A percentile compares a stretch with the other conserved stretches of the same genome.
These are phyloP conservation scores for Phaeosphaeriaceae sp. DNA, from an alignment of 2,329 filamentous ascomycete species.

Conservation along the genomic window DNA sequence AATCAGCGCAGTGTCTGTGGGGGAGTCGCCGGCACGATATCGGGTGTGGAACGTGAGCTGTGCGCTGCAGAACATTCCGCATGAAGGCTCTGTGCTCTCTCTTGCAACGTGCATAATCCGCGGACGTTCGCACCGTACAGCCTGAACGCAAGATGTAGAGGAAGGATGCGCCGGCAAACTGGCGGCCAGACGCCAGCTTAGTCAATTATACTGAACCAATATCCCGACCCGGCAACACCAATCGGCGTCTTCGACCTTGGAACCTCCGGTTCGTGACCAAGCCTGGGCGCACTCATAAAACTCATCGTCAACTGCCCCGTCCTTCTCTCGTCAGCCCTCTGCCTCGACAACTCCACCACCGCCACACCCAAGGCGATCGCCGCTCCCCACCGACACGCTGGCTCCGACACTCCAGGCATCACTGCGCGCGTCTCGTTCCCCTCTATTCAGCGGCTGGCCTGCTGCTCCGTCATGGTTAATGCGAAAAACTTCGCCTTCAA, in stretches of 20 bases:
- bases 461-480: constrained; percentile 48
- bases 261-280: constrained; percentile 30
- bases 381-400: constrained; percentile 19
- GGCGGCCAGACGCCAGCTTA: constrained; percentile 19
- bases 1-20: constrained; percentile 15
- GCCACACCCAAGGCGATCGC: constrained; percentile 6
- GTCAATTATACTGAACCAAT: constrained; percentile 16
- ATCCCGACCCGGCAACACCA: constrained; percentile 16
- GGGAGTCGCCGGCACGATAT: constrained; percentile 17
- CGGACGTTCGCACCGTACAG: neutral
- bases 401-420: constrained; percentile 15
- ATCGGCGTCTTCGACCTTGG: constrained; percentile 29
- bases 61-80: constrained; percentile 11
- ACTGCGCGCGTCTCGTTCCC: constrained; percentile 23
- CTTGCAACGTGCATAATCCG: constrained; percentile 1
- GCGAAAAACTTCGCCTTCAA: constrained; percentile 47
- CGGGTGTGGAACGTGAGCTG: constrained; percentile 6
- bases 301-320: constrained; percentile 35
- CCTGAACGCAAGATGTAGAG: constrained; percentile 14
- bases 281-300: constrained; percentile 31
- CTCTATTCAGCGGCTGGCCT: constrained; percentile 38
- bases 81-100: constrained; percentile 1
- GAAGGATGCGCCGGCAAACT: constrained; percentile 10
- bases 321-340: constrained; percentile 25
- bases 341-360: constrained; percentile 12